Evolutionary conservation across 495 filamentous ascomycete genomes (phyloP).

Genomic region (Haplographium delicatum): DNA sequence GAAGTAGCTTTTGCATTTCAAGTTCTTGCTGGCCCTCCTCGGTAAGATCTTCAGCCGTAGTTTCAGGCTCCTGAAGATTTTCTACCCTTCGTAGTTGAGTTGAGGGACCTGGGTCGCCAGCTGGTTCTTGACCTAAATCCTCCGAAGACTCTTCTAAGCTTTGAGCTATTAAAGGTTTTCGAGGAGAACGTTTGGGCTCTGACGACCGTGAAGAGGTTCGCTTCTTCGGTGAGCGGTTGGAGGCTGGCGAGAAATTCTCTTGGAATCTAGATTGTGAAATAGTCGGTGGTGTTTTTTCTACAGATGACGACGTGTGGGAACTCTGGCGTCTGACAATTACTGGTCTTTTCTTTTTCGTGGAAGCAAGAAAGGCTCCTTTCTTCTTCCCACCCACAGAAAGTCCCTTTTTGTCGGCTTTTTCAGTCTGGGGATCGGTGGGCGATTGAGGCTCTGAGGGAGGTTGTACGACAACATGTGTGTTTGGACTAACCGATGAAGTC

Average conservation of each 20-base stretch:
- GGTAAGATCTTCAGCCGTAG: not conserved
- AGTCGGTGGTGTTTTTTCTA: slow-evolving; percentile 9
- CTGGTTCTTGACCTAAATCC: not conserved
- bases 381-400: slow-evolving; percentile 11
- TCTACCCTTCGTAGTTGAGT: slow-evolving; percentile 3
- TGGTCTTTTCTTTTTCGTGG: slow-evolving; percentile 18
- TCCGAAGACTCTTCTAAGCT: not conserved
- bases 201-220: not conserved
- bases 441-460: slow-evolving; percentile 18
- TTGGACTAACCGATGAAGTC: slow-evolving; percentile 11
- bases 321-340: slow-evolving; percentile 20
- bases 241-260: slow-evolving; percentile 21
- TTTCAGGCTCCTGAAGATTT: not conserved
- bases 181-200: slow-evolving; percentile 4
- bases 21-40: slow-evolving; percentile 13
- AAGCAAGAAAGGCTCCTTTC: slow-evolving; percentile 12
- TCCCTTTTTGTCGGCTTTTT: slow-evolving; percentile 13
- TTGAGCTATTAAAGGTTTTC: not conserved
- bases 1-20: slow-evolving; percentile 7
- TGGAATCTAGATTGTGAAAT: slow-evolving; percentile 18
- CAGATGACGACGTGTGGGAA: slow-evolving; percentile 21
- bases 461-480: slow-evolving; percentile 23
- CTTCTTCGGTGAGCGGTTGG: slow-evolving; percentile 6
- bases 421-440: slow-evolving; percentile 9
- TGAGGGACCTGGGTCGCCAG: slow-evolving; percentile 16